A percentile compares a stretch with the other conserved stretches of the same genome.
phyloP scores from a whole-genome alignment of 2,329 filamentous ascomycete genomes.

The Fusarium staphyleae region DNA sequence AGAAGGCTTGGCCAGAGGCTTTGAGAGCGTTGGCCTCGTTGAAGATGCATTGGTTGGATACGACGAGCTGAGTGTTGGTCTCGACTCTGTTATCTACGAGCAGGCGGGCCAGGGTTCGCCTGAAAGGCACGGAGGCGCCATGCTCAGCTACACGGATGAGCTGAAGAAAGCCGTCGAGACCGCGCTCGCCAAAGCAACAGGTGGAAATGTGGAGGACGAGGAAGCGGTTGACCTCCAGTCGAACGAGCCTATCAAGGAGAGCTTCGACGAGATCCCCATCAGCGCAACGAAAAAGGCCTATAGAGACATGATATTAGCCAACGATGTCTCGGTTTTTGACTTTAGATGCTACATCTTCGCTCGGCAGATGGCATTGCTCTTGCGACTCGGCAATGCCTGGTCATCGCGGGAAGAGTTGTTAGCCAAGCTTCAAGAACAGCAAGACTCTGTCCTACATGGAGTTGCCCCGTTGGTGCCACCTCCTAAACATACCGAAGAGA shows the following conservation, averaged over 20 bases:
- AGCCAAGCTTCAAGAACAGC: slow-evolving; percentile 67
- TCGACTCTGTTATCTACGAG: slow-evolving; percentile 83
- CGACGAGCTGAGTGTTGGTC: slow-evolving; percentile 87
- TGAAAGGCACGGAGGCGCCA: slow-evolving; percentile 73
- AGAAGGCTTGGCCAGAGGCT: slow-evolving; percentile 89
- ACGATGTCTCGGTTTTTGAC: slow-evolving; percentile 95
- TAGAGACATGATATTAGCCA: slow-evolving; percentile 88
- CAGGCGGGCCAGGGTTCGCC: slow-evolving; percentile 66
- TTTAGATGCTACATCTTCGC: slow-evolving; percentile 95
- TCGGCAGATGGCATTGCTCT: slow-evolving; percentile 81
- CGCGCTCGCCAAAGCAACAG: slow-evolving; percentile 52
- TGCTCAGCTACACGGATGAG: slow-evolving; percentile 77
- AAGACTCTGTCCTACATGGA: slow-evolving; percentile 64
- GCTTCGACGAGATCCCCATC: slow-evolving; percentile 65
- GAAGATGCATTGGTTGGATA: slow-evolving; percentile 96
- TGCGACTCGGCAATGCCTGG: slow-evolving; percentile 80
- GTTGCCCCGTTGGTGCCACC: slow-evolving; percentile 60
- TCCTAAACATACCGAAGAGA: slow-evolving; percentile 62
- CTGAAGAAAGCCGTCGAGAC: slow-evolving; percentile 66
- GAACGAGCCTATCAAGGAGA: slow-evolving; percentile 48
- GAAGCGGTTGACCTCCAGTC: slow-evolving; percentile 61
- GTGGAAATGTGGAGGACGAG: slow-evolving; percentile 45
- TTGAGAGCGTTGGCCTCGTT: slow-evolving; percentile 94
- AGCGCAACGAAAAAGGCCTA: slow-evolving; percentile 78
- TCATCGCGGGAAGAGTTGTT: slow-evolving; percentile 68